Base-by-base conservation (phyloP, 2,329 filamentous ascomycete genomes). In the Monosporascus sp. region DNA sequence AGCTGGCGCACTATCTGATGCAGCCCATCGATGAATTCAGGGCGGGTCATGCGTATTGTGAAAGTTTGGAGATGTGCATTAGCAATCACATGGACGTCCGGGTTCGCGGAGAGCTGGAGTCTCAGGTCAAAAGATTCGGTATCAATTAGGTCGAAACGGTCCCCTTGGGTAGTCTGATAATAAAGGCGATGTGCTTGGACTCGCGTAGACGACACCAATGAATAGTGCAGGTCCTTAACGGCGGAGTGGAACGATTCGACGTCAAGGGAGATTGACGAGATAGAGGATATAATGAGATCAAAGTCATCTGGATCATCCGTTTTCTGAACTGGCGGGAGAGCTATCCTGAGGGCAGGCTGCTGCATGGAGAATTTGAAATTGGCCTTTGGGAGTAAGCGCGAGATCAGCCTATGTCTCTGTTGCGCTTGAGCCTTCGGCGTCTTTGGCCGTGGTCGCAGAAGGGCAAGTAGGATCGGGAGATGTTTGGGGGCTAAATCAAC, bases 281-380 rank as follows among this genome's bases (percentile, higher is more conserved):
- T 90, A 2, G 91, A 94, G 1, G 90, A 96, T 47, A 99, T 96
- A 45, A 99, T 88, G 31, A 99, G 79, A 65, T 99, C 94, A 60
- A 94, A 97, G 59, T 97, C 92, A 55, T 91, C 89, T 0, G 84
- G 79, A 25, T 85, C 81, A 41, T 78, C 74, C 2, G 74, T 75
- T 51, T 80, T 78, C 55, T 87, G 82, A 57, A 94, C 83, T 0
- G 93, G 86, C 5, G 92, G 92, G 5, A 99, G 76, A 7, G 92
- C 85, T 58, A 99, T 92, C 61, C 95, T 85, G 57, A 97, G 69
- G 17, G 99, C 95, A 1, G 94, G 94, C 67, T 99, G 94, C 65
- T 99, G 94, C 72, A 99, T 88, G 0, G 94, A 97, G 41, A 97
- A 85, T 66, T 97, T 99, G 69, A 97, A 88, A 63, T 82, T 96